These are phyloP conservation scores for Filobasidium floriforme DNA, from an alignment of 768 basidiomycete genomes.

Conservation along the genomic window DNA sequence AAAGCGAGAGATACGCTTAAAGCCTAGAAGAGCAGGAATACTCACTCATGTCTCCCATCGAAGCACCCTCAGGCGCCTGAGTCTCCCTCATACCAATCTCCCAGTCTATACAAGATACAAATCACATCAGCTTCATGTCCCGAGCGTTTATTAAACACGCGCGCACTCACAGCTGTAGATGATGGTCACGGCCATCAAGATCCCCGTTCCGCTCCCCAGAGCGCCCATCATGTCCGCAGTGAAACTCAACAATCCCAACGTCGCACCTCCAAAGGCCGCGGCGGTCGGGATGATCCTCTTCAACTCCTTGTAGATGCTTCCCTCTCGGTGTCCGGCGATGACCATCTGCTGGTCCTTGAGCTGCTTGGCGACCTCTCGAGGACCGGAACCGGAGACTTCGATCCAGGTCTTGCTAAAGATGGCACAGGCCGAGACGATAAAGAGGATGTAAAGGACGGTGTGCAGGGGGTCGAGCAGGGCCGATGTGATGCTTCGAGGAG, in stretches of 20 bases:
- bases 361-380: constrained; percentile 92
- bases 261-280: constrained; percentile 94
- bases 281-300: constrained; percentile 97
- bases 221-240: constrained; percentile 92
- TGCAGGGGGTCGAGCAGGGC: constrained; percentile 89
- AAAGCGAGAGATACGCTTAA: not conserved
- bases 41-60: constrained; percentile 58
- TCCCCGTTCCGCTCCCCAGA: constrained; percentile 74
- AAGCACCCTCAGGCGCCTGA: constrained; percentile 73
- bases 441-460: constrained; percentile 78
- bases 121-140: constrained; percentile 10
- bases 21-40: not conserved
- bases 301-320: constrained; percentile 97
- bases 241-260: constrained; percentile 82
- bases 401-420: constrained; percentile 99
- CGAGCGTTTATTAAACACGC: not conserved
- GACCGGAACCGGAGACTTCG: constrained; percentile 91
- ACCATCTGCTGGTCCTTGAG: constrained; percentile 98
- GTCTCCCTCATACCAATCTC: constrained; percentile 87
- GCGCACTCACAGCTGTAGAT: constrained; percentile 77
- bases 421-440: constrained; percentile 89
- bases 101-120: constrained; percentile 57
- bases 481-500: constrained; percentile 85
- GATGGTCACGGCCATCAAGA: constrained; percentile 94
- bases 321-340: constrained; percentile 77